These are phyloP conservation scores for Silene coronaria DNA, from an alignment of 179 eudicot genomes.

Conservation along the genomic window DNA sequence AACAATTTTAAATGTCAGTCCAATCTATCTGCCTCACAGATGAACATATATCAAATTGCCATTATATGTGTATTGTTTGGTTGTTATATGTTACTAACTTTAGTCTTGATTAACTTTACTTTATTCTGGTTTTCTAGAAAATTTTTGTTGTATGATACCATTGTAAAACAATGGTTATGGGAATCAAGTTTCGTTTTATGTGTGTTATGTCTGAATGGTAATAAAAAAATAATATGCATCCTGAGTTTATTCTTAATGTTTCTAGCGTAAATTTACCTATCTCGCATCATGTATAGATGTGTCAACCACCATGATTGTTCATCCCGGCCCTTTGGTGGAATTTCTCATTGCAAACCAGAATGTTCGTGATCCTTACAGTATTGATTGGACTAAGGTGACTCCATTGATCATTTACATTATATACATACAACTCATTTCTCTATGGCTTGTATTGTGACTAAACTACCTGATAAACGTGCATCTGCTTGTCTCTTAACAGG, in stretches of 20 bases:
- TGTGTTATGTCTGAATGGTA: neutral
- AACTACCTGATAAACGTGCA: neutral
- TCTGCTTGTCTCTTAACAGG: slow-evolving; percentile 30
- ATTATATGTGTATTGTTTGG: neutral
- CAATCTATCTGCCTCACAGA: neutral
- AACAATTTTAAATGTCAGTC: neutral
- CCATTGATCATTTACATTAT: neutral
- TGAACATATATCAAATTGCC: neutral
- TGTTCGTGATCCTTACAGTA: slow-evolving; percentile 47
- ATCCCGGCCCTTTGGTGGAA: slow-evolving; percentile 67
- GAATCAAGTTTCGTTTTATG: too few relatives aligned
- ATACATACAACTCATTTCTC: neutral
- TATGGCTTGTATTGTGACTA: slow-evolving; percentile 3
- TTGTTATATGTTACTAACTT: neutral
- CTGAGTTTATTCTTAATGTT: neutral
- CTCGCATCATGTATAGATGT: slow-evolving; percentile 41
- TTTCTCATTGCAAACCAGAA: slow-evolving; percentile 66
- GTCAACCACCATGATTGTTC: slow-evolving; percentile 79
- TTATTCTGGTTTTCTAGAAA: neutral
- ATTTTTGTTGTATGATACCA: neutral
- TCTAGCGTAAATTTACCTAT: neutral
- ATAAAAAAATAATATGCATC: too few relatives aligned
- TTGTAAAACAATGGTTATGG: too few relatives aligned
- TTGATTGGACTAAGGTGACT: slow-evolving; percentile 81
- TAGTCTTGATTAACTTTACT: too few relatives aligned